Percentiles rank a stretch among this genome's conserved stretches.
These are phyloP conservation scores for Mentha longifolia DNA, from an alignment of 257 asterid genomes.

Conservation along the genomic window DNA sequence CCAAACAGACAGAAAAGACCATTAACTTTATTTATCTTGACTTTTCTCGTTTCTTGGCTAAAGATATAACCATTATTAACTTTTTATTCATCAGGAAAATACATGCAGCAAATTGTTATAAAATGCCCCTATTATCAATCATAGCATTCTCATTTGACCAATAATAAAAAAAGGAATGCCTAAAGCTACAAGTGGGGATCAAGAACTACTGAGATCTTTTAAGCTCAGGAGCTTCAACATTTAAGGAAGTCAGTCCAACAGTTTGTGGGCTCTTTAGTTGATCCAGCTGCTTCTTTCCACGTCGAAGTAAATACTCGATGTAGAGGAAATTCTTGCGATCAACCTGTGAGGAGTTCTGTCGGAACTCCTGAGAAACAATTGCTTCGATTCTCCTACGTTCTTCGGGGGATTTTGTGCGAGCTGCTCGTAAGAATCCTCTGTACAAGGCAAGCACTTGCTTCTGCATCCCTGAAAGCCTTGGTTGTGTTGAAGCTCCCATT, in stretches of 20 bases:
- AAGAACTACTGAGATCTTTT: constrained; percentile 27
- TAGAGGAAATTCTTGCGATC: constrained; percentile 81
- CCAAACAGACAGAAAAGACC: too few species aligned
- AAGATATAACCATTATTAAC: too few species aligned
- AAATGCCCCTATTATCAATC: too few species aligned
- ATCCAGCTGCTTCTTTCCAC: constrained; percentile 82
- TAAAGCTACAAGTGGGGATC: too few species aligned
- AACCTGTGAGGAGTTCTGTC: constrained; percentile 57
- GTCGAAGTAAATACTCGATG: constrained; percentile 79
- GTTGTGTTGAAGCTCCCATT: constrained; percentile 67
- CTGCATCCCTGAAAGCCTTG: constrained; percentile 89
- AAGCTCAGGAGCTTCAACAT: constrained; percentile 42
- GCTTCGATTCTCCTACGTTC: constrained; percentile 69
- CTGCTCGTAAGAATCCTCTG: constrained; percentile 81
- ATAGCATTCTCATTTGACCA: too few species aligned
- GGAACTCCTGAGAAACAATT: constrained; percentile 76
- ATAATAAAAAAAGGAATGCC: too few species aligned
- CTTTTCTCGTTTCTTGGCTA: too few species aligned
- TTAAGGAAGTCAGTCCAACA: constrained; percentile 65
- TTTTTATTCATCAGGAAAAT: too few species aligned
- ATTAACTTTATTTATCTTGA: too few species aligned
- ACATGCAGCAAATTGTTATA: too few species aligned
- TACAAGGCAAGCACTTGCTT: constrained; percentile 85
- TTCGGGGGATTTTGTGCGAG: constrained; percentile 70
- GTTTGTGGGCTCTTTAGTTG: constrained; percentile 76